A percentile compares a stretch with the other conserved stretches of the same genome.
These are phyloP conservation scores for Rhizoctonia solani DNA, from an alignment of 1,284 basidiomycete genomes.

Conservation along the genomic window DNA sequence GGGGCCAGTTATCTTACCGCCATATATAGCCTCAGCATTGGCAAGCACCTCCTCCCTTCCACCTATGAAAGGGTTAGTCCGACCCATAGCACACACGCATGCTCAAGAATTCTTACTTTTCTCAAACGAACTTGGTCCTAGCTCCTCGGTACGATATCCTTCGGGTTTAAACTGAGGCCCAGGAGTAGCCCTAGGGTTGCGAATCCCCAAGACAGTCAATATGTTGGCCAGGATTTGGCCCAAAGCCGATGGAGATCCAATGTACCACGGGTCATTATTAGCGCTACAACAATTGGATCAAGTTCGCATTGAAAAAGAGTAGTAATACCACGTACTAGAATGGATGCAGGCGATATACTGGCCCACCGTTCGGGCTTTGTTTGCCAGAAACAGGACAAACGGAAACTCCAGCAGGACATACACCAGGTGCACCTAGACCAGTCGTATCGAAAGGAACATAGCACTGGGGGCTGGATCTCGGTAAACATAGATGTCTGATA, in stretches of 20 bases:
- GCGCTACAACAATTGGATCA: neutral
- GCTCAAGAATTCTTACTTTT: neutral
- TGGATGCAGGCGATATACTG: slow-evolving; percentile 15
- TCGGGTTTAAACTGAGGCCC: slow-evolving; percentile 5
- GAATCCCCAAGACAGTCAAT: neutral
- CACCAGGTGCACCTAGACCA: neutral
- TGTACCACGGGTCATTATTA: slow-evolving; percentile 28
- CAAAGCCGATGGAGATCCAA: neutral
- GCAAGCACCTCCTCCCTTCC: slow-evolving; percentile 5
- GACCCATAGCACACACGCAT: neutral
- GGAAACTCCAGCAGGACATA: slow-evolving; percentile 7
- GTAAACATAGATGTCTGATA: slow-evolving; percentile 1
- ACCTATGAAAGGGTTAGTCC: neutral
- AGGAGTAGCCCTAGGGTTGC: slow-evolving; percentile 7
- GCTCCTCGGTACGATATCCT: slow-evolving; percentile 21
- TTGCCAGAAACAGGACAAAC: slow-evolving; percentile 18
- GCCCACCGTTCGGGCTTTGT: neutral
- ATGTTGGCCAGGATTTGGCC: neutral
- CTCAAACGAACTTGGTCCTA: slow-evolving; percentile 6
- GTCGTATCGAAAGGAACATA: neutral
- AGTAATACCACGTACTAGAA: neutral
- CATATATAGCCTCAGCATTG: slow-evolving; percentile 23
- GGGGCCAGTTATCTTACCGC: slow-evolving; percentile 20
- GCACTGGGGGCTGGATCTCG: neutral
- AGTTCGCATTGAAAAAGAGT: neutral